A percentile compares a stretch with the other conserved stretches of the same genome.
Conservation (phyloP, 179 eudicot genomes). For the Patellifolia procumbens region DNA sequence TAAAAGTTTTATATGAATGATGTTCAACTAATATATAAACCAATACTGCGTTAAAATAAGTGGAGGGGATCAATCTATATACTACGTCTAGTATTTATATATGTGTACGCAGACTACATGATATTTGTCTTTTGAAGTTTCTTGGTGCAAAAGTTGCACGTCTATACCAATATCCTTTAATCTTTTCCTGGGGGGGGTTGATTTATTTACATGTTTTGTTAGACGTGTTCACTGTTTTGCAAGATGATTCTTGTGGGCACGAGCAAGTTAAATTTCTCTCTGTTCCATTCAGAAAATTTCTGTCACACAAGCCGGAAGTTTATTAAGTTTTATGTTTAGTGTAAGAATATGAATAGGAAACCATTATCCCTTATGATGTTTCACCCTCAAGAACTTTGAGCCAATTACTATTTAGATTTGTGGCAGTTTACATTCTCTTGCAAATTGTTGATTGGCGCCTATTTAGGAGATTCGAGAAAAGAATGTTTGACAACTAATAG, state of each 20-base stretch:
- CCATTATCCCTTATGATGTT: not conserved
- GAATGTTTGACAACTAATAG: not conserved
- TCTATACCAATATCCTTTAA: too few species aligned
- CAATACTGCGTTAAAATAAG: not conserved
- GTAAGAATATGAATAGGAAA: not conserved
- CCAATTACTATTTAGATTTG: not conserved
- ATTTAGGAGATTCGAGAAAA: not conserved
- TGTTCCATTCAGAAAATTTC: too few species aligned
- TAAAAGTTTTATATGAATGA: not conserved
- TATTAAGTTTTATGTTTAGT: too few species aligned
- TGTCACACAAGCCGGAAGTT: too few species aligned
- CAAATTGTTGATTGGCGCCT: not conserved
- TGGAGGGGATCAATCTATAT: not conserved
- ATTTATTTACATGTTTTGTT: too few species aligned
- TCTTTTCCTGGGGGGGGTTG: too few species aligned
- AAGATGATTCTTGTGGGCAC: too few species aligned
- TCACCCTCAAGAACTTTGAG: not conserved
- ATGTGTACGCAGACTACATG: not conserved
- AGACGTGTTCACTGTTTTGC: too few species aligned
- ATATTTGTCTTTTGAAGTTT: not conserved
- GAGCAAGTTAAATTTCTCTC: too few species aligned
- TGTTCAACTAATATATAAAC: not conserved
- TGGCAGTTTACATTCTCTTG: not conserved
- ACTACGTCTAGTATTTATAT: not conserved
- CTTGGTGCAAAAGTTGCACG: too few species aligned